phyloP scores from a whole-genome alignment of 306 rosid species.

The Betula pendula region DNA sequence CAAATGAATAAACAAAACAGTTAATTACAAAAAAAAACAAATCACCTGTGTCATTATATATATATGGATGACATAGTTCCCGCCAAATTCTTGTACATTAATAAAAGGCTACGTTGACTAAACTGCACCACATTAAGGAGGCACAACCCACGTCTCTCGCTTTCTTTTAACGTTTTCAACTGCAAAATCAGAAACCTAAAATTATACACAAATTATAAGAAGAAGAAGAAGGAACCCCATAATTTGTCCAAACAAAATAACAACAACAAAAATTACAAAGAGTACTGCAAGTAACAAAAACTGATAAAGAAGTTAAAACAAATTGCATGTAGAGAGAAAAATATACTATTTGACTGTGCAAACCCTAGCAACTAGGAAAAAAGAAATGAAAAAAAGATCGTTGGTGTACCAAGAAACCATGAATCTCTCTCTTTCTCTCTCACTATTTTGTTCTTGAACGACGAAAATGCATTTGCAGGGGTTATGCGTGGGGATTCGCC shows the following conservation, averaged over 20 bases:
- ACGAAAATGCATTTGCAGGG: constrained; percentile 21
- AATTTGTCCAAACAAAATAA: neutral
- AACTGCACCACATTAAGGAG: constrained; percentile 69
- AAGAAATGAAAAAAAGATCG: neutral
- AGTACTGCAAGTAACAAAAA: neutral
- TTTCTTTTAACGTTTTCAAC: constrained; percentile 33
- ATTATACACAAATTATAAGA: neutral
- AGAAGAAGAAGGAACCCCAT: neutral
- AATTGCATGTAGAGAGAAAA: neutral
- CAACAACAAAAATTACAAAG: neutral
- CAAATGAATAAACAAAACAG: neutral
- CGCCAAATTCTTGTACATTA: constrained; percentile 53
- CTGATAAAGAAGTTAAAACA: neutral
- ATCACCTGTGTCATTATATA: constrained; percentile 36
- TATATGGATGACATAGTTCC: constrained; percentile 47
- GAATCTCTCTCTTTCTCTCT: neutral
- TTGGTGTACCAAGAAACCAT: neutral
- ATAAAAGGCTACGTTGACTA: constrained; percentile 63
- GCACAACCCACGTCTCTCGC: constrained; percentile 72
- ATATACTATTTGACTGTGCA: neutral
- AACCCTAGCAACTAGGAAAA: neutral
- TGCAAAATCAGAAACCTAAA: constrained; percentile 11
- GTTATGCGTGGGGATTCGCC: constrained; percentile 34
- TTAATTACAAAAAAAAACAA: neutral
- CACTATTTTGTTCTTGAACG: constrained; percentile 38